phyloP scores from a whole-genome alignment of 1,139 yeast genomes.

The Pichia sp. region DNA sequence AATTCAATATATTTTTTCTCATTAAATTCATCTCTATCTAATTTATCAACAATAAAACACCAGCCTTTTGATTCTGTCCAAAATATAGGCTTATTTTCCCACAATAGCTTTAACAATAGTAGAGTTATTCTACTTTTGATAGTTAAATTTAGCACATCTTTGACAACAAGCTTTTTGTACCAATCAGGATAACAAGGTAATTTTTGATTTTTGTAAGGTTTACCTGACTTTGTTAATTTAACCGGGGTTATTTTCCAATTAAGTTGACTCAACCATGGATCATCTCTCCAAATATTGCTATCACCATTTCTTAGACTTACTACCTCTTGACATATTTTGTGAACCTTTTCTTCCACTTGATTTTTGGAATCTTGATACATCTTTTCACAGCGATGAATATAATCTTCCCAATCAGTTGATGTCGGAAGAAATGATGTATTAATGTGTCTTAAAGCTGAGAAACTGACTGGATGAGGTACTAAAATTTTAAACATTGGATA shows the following conservation, averaged over 20 bases:
- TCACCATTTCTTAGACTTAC: slow-evolving; percentile 35
- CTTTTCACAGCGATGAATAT: slow-evolving; percentile 61
- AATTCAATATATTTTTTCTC: slow-evolving; percentile 44
- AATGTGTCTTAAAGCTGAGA: slow-evolving; percentile 76
- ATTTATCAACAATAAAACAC: slow-evolving; percentile 62
- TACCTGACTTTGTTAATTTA: slow-evolving; percentile 62
- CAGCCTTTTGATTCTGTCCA: slow-evolving; percentile 84
- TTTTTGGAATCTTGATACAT: slow-evolving; percentile 54
- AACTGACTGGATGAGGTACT: slow-evolving; percentile 92
- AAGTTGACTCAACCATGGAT: slow-evolving; percentile 87
- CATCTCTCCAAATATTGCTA: slow-evolving; percentile 37
- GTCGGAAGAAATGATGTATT: slow-evolving; percentile 81
- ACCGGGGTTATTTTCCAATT: slow-evolving; percentile 74
- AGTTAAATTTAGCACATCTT: slow-evolving; percentile 50
- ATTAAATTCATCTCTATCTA: slow-evolving; percentile 36
- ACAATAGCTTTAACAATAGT: slow-evolving; percentile 62
- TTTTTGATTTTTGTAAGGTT: slow-evolving; percentile 71
- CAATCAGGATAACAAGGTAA: slow-evolving; percentile 91
- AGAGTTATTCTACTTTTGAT: slow-evolving; percentile 75
- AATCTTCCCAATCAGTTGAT: slow-evolving; percentile 63
- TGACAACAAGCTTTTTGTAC: slow-evolving; percentile 70
- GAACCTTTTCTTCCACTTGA: slow-evolving; percentile 53
- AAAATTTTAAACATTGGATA: slow-evolving; percentile 60
- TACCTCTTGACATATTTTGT: slow-evolving; percentile 54
- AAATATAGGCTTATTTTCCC: slow-evolving; percentile 74